Percentiles rank a stretch among this genome's conserved stretches.
Evolutionary conservation across 2,329 filamentous ascomycete genomes (phyloP).

Genomic region (Coniochaeta sp.): DNA sequence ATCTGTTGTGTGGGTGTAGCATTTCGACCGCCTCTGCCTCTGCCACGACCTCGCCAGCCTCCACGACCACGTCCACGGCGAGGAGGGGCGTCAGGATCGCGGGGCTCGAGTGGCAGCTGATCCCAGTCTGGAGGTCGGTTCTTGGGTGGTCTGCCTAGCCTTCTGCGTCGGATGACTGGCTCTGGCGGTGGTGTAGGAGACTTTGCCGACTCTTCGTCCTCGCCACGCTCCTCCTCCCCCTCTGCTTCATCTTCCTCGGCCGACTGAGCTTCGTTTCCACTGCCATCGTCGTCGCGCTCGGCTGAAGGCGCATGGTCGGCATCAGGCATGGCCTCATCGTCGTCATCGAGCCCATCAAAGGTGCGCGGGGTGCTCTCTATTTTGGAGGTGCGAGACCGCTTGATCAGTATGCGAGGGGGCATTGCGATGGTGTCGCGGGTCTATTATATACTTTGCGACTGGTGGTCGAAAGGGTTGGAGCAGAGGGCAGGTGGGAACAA

Average conservation of each 20-base stretch:
- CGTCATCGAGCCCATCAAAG: conserved; percentile 33
- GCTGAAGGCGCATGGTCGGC: conserved; percentile 23
- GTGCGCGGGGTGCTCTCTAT: conserved; percentile 40
- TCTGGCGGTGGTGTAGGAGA: conserved; percentile 49
- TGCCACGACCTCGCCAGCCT: conserved; percentile 62
- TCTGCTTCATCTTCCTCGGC: conserved; percentile 36
- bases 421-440: background rate
- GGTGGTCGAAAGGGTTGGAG: background rate
- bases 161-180: conserved; percentile 62
- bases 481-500: background rate
- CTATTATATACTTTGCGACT: background rate
- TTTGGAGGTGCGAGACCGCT: background rate
- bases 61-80: conserved; percentile 54
- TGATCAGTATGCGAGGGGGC: background rate
- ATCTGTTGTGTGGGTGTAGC: conserved; percentile 75
- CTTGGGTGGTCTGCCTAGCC: conserved; percentile 80
- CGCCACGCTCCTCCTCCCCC: conserved; percentile 23
- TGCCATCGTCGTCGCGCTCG: conserved; percentile 20
- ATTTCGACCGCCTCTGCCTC: conserved; percentile 57
- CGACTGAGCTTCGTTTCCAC: conserved; percentile 19
- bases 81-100: conserved; percentile 48
- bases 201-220: conserved; percentile 34
- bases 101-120: conserved; percentile 43
- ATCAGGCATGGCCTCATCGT: conserved; percentile 37
- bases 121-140: conserved; percentile 78